These are phyloP conservation scores for Protomyces macrosporus DNA, from an alignment of 1,139 yeast genomes.

Conservation along the genomic window DNA sequence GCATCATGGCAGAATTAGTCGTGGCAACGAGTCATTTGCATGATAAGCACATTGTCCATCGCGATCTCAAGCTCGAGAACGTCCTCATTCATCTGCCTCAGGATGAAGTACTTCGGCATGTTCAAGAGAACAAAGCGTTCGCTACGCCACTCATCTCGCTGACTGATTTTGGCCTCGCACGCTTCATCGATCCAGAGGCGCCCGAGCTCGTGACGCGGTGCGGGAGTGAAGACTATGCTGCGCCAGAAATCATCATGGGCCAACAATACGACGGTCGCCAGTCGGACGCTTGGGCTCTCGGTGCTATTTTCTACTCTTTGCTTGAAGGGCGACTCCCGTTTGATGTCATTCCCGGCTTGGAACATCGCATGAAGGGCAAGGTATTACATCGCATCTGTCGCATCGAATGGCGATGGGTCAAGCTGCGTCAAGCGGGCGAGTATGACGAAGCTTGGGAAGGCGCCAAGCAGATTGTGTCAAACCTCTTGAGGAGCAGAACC, in stretches of 20 bases:
- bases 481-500: slow-evolving; percentile 52
- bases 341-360: slow-evolving; percentile 58
- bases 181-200: slow-evolving; percentile 52
- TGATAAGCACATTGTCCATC: slow-evolving; percentile 46
- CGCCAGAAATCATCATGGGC: slow-evolving; percentile 89
- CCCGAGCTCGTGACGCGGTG: slow-evolving; percentile 77
- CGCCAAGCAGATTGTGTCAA: slow-evolving; percentile 52
- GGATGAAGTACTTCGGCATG: not conserved
- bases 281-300: slow-evolving; percentile 91
- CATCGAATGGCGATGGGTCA: slow-evolving; percentile 84
- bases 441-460: slow-evolving; percentile 40
- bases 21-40: slow-evolving; percentile 55
- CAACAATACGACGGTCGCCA: slow-evolving; percentile 82
- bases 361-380: slow-evolving; percentile 51
- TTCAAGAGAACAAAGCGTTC: slow-evolving; percentile 27
- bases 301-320: slow-evolving; percentile 77
- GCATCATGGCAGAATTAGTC: slow-evolving; percentile 53
- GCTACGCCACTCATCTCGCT: slow-evolving; percentile 52
- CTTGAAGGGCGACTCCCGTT: slow-evolving; percentile 85
- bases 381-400: slow-evolving; percentile 87
- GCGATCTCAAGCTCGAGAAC: slow-evolving; percentile 46
- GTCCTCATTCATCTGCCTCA: slow-evolving; percentile 8
- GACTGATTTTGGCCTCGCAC: slow-evolving; percentile 85
- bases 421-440: slow-evolving; percentile 29
- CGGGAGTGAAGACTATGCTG: slow-evolving; percentile 92